These are phyloP conservation scores for Rhodocollybia butyracea DNA, from an alignment of 768 basidiomycete species.

Conservation along the genomic window DNA sequence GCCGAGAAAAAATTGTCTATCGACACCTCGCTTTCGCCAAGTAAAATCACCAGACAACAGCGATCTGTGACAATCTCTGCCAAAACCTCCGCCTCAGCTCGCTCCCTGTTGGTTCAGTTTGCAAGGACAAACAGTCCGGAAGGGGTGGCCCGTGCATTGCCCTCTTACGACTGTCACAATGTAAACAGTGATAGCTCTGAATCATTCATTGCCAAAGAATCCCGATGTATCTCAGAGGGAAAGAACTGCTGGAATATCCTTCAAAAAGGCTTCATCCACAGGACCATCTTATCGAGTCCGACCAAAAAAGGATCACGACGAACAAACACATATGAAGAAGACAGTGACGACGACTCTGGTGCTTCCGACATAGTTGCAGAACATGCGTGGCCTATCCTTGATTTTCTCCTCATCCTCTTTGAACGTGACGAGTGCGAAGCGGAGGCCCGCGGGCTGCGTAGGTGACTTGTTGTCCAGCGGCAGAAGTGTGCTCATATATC, in stretches of 20 bases:
- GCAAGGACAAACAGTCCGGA: slow-evolving; percentile 53
- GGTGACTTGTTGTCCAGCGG: slow-evolving; percentile 15
- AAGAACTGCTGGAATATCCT: slow-evolving; percentile 64
- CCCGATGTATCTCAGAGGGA: slow-evolving; percentile 48
- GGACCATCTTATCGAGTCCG: slow-evolving; percentile 9
- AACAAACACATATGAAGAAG: slow-evolving; percentile 22
- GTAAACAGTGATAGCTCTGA: slow-evolving; percentile 36
- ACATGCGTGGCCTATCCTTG: slow-evolving; percentile 69
- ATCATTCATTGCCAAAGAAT: slow-evolving; percentile 54
- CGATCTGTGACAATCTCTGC: slow-evolving; percentile 38
- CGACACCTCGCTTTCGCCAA: slow-evolving; percentile 38
- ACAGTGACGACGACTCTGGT: slow-evolving; percentile 18
- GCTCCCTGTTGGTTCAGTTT: slow-evolving; percentile 52
- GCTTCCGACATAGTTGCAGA: slow-evolving; percentile 42
- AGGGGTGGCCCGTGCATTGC: slow-evolving; percentile 52
- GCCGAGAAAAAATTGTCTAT: slow-evolving; percentile 19
- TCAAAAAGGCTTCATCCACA: slow-evolving; percentile 47
- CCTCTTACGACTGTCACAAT: slow-evolving; percentile 30
- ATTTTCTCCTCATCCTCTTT: slow-evolving; percentile 65
- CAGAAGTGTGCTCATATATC: neutral
- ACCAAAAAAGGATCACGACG: slow-evolving; percentile 15
- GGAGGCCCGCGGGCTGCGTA: slow-evolving; percentile 34
- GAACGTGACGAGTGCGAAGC: slow-evolving; percentile 57
- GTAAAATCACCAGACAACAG: slow-evolving; percentile 39
- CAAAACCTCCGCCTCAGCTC: slow-evolving; percentile 47